Evolutionary conservation across 176 grass and related monocot genomes (phyloP).

Genomic region (Canna indica): DNA sequence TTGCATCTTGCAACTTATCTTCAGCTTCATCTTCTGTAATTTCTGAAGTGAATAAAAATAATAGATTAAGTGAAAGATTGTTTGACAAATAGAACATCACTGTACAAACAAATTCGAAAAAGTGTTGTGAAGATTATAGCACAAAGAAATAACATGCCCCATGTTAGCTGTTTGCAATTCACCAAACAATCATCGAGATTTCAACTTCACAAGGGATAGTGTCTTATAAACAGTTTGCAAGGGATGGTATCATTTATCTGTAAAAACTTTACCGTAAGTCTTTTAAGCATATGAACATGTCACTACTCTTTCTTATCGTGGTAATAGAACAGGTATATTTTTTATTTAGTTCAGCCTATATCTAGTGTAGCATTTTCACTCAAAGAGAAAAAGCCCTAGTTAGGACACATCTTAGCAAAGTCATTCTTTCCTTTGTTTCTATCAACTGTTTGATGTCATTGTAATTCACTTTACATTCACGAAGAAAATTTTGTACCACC

Average conservation of each 20-base stretch:
- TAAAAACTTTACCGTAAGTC: no score
- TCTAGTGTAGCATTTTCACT: not conserved
- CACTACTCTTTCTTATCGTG: no score
- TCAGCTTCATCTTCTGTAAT: constrained; percentile 87
- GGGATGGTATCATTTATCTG: no score
- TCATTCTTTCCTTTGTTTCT: not conserved
- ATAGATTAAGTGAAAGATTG: not conserved
- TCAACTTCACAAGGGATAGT: no score
- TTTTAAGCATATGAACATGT: no score
- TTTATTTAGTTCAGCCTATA: not conserved
- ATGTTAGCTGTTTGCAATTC: no score
- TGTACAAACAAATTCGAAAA: not conserved
- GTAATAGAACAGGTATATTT: not conserved
- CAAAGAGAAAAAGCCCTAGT: not conserved
- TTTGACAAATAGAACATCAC: not conserved
- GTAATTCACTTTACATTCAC: not conserved
- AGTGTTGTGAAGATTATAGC: no score
- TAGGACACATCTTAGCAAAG: not conserved
- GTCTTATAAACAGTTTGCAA: no score
- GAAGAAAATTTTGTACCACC: not conserved
- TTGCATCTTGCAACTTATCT: constrained; percentile 87
- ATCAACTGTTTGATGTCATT: not conserved
- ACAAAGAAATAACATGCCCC: no score
- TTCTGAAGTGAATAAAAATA: constrained; percentile 36
- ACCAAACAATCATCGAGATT: no score